These are phyloP conservation scores for Ustilago vetiveriae DNA, from an alignment of 1,284 basidiomycete genomes.

Conservation along the genomic window DNA sequence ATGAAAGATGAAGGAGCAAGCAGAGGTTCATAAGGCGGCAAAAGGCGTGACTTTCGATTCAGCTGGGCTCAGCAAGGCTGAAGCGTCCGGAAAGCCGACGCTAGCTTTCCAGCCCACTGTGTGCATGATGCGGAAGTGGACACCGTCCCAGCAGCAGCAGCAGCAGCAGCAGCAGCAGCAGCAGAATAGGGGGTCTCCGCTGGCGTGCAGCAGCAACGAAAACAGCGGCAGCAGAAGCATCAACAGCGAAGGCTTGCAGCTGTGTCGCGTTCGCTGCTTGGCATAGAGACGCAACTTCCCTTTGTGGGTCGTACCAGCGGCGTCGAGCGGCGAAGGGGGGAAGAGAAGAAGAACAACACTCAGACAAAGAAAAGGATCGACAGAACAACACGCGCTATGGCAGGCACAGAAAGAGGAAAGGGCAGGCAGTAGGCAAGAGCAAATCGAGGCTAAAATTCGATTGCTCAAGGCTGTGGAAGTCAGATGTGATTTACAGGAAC, in stretches of 20 bases:
- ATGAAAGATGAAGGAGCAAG: background rate
- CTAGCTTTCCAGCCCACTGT: too few relatives aligned
- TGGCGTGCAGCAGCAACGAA: slow-evolving; percentile 1
- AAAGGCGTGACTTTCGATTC: slow-evolving; percentile 2
- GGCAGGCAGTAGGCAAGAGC: too few relatives aligned
- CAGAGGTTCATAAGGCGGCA: background rate
- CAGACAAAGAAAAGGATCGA: slow-evolving; percentile 5
- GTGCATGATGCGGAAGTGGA: too few relatives aligned
- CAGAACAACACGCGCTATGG: background rate
- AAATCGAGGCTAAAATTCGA: too few relatives aligned
- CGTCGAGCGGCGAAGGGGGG: background rate
- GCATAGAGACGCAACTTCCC: background rate
- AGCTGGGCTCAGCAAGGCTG: too few relatives aligned
- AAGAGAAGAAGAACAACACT: slow-evolving; percentile 17
- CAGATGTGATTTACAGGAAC: too few relatives aligned
- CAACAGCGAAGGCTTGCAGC: too few relatives aligned
- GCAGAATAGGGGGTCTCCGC: slow-evolving; percentile 4
- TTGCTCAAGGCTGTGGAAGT: too few relatives aligned
- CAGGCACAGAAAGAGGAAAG: too few relatives aligned
- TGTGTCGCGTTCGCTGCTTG: background rate
- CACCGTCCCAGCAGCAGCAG: too few relatives aligned
- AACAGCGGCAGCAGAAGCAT: background rate
- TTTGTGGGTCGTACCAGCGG: background rate
- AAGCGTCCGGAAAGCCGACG: slow-evolving; percentile 12
- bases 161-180: background rate